Base-by-base conservation (phyloP, 192 early-diverging fungal species). In the Mortierella antarctica region DNA sequence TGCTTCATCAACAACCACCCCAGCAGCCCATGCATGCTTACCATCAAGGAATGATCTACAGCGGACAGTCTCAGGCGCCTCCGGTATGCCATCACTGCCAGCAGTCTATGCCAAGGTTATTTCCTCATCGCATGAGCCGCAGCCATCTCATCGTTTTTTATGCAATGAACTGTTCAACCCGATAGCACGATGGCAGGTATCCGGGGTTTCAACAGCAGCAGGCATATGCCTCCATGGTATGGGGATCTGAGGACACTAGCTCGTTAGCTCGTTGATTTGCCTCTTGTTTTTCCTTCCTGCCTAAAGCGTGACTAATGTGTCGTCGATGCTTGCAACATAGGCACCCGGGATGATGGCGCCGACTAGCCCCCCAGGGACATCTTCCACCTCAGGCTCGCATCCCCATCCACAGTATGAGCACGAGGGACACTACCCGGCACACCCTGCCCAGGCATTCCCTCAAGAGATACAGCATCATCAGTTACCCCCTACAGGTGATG, bases 271-370 rank as follows among this genome's bases (percentile, higher is more conserved):
- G 21, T 51, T 45, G 11, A 53, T 15, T 1, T 8, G 15, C 13
- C 4, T 6, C 12, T n/a, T 15, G 12, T 54, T 2, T 31, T 40
- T 40, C 39, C 52, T 20, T 14, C 14, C 10, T 14, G 50, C 46
- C 9, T 46, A n/a, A 18, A 40, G 1, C 14, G 6, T 68, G 46
- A 5, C 21, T 58, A 8, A 55, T n/a, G n/a, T 47, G 23, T 57
- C n/a, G 40, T 10, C 44, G 18, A 65, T 53, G 46, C 10, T 46
- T 41, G 8, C 48, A 4, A 63, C 49, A 54, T 21, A 62, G 62
- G 55, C 71, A 9, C 62, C 54, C 51, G 71, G 71, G 44, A 65
- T 73, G 71, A 73, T 73, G 71, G 60, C 61, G 12, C 63, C 71
- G 15, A 62, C 65, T 13, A 73, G 71, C 54, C 71, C 71, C 11